These are phyloP conservation scores for Boletus holoroseus DNA, from an alignment of 1,284 basidiomycete genomes.

Conservation along the genomic window DNA sequence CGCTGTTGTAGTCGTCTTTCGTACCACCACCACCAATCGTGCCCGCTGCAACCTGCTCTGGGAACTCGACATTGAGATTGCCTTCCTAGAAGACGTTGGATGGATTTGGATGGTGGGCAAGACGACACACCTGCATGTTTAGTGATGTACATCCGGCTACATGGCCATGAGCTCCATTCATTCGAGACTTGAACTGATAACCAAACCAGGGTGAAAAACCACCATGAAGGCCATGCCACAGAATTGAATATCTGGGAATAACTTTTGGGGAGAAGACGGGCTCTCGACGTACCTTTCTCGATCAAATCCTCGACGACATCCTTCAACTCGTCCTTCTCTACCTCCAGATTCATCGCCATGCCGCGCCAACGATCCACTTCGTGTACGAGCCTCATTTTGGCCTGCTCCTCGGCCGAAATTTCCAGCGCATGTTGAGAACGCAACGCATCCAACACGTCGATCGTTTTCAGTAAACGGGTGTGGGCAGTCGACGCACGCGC, in stretches of 20 bases:
- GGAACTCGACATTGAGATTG: conserved; percentile 18
- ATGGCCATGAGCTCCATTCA: conserved; percentile 49
- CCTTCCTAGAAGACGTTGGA: conserved; percentile 20
- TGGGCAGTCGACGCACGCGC: conserved; percentile 46
- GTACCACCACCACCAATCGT: not conserved
- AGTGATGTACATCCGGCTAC: conserved; percentile 43
- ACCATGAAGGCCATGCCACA: not conserved
- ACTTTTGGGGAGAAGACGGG: not conserved
- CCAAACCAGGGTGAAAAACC: not conserved
- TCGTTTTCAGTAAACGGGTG: conserved; percentile 43
- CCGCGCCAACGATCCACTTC: conserved; percentile 37
- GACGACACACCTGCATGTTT: conserved; percentile 41
- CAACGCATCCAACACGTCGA: conserved; percentile 49
- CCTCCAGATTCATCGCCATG: conserved; percentile 37
- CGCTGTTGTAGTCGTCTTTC: conserved; percentile 7
- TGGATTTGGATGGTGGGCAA: conserved; percentile 6
- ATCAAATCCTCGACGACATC: conserved; percentile 51
- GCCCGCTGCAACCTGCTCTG: conserved; percentile 16
- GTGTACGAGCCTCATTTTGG: conserved; percentile 36
- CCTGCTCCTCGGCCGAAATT: conserved; percentile 35
- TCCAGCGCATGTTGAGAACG: conserved; percentile 40
- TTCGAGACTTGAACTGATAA: conserved; percentile 48
- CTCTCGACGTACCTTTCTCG: conserved; percentile 47
- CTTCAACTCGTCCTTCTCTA: conserved; percentile 49
- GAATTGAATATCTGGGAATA: not conserved